Base-by-base conservation (phyloP, 768 basidiomycete genomes). In the Sarcomyxa edulis region DNA sequence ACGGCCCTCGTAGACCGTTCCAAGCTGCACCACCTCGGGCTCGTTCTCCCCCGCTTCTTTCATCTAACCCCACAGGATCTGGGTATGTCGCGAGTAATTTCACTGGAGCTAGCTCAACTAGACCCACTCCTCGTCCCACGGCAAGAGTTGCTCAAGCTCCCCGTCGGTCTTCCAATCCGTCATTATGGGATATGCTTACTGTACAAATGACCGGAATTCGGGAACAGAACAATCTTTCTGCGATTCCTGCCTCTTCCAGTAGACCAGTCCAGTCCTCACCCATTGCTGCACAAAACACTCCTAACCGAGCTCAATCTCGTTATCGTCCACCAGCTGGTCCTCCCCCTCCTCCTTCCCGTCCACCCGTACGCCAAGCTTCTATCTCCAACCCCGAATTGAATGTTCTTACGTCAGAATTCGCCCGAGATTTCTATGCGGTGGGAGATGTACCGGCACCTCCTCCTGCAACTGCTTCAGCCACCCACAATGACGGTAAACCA, bases 371-470 rank as follows among this genome's bases (percentile, higher is more conserved):
- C n/a, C n/a, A n/a, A n/a, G 23, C n/a, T 8, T 32, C 49, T 3
- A 9, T 12, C 18, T 18, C 19, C 42, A 14, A 15, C 36, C 18
- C 44, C 37, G 31, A n/a, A n/a, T n/a, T n/a, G n/a, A n/a, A n/a
- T n/a, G n/a, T n/a, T n/a, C n/a, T n/a, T n/a, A n/a, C 50, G 23
- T 79, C 78, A 0, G 77, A 78, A 10, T 81, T 81, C 49, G 70
- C 74, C 12, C 59, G 69, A n/a, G 78, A 81, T 25, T 81, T 81
- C 20, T 47, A 53, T 29, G 35, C 53, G n/a, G n/a, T 59, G 5
- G 58, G 54, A 8, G 46, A 51, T 6, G 53, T 50, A 5, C 54
- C 57, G 8, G 56, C 59, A 2, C 53, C 59, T n/a, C 39, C 52
- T 1, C 25, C n/a, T n/a, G 32, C 49, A 18, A 12, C 40, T 8